phyloP scores from a whole-genome alignment of 169 alveolate species.

The Plasmodium reichenowi region DNA sequence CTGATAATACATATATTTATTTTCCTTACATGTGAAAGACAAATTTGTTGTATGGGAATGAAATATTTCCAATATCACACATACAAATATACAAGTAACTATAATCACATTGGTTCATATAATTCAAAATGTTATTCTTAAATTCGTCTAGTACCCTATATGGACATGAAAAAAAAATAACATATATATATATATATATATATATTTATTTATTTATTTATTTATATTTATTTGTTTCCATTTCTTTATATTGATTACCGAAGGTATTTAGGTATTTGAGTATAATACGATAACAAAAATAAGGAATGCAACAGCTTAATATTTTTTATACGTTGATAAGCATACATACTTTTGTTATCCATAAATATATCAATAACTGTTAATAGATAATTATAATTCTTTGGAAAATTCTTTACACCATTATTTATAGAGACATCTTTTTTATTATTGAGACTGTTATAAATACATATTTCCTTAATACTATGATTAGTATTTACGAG shows the following conservation, averaged over 20 bases:
- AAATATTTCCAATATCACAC: slow-evolving; percentile 60
- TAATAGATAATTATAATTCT: slow-evolving; percentile 30
- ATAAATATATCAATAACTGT: slow-evolving; percentile 55
- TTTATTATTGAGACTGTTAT: slow-evolving; percentile 30
- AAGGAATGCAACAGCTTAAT: slow-evolving; percentile 39
- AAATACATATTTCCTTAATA: slow-evolving; percentile 56
- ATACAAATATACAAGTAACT: slow-evolving; percentile 43
- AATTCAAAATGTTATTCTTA: slow-evolving; percentile 41
- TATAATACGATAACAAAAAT: slow-evolving; percentile 52
- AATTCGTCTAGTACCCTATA: slow-evolving; percentile 43
- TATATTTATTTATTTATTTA: neutral
- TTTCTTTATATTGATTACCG: neutral
- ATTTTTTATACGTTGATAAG: slow-evolving; percentile 54
- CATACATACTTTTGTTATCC: slow-evolving; percentile 73
- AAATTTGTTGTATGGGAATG: slow-evolving; percentile 51
- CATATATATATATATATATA: neutral
- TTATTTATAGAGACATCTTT: slow-evolving; percentile 17
- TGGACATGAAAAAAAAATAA: slow-evolving; percentile 3
- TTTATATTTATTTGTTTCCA: neutral
- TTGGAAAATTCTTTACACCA: slow-evolving; percentile 11
- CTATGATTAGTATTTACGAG: slow-evolving; percentile 41
- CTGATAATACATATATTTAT: neutral
- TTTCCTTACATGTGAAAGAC: slow-evolving; percentile 33
- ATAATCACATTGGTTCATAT: slow-evolving; percentile 56
- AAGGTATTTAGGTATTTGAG: slow-evolving; percentile 47